Evolutionary conservation across 2,329 filamentous ascomycete species (phyloP), one percentile per base, ranked within the genome.

Genomic region (Monosporascus cannonballus): DNA sequence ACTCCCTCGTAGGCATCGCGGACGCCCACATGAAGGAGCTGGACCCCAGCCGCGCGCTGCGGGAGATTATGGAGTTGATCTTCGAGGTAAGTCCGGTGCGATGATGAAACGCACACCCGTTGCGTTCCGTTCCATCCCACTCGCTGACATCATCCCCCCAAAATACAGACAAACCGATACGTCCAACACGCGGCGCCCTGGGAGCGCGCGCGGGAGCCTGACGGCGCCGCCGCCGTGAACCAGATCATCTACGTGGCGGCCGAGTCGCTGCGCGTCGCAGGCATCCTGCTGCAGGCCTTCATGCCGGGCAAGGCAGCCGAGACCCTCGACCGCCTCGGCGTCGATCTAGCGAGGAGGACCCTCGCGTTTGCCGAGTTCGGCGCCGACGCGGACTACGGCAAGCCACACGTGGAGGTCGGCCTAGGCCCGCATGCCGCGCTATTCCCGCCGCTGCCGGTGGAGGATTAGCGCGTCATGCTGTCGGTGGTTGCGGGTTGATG

Each of bases 241-340:
- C 74, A 77, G 60, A 78, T 80, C 38, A 76, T 99, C 27, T 96
- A 83, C 67, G 77, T 87, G 44, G 76, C 78, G 44, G 81, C 85
- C 8, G 94, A 99, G 71, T 81, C 87, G 4, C 68, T 96, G 47
- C 86, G 94, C 38, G 82, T 96, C 24, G 76, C 78, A 1, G 90
- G 86, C 15, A 96, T 99, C 60, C 75, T 97, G 47, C 74, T 99
- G 45, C 92, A 96, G 69, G 91, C 94, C 1, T 89, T 92, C 64
- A 96, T 99, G 80, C 94, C 94, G 0, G 76, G 74, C 41, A 96
- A 95, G 69, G 81, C 90, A 47, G 71, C 72, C 11, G 73, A 82
- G 59, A 70, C 96, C 34, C 79, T 99, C 1, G 87, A 96, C 66
- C 80, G 86, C 63, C 74, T 99, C 8, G 86, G 88, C 1, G 91